Evolutionary conservation across 441 rosid species (phyloP).

Genomic region (Arabidopsis lyrata): DNA sequence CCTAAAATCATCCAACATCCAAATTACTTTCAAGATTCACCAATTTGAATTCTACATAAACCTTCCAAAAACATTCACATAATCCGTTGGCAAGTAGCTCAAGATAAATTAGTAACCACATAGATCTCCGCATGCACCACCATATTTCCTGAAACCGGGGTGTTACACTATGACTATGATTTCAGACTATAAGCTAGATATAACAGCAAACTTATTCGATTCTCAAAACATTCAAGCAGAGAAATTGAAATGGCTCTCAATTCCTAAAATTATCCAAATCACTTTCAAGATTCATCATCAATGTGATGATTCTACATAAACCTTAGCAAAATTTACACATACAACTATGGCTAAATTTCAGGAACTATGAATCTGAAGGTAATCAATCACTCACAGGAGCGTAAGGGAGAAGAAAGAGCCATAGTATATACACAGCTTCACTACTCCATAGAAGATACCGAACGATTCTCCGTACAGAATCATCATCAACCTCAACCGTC

Average conservation of each 20-base stretch:
- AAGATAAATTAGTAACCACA: too few relatives aligned
- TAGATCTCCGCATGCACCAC: too few relatives aligned
- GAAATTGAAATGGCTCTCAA: slow-evolving; percentile 21
- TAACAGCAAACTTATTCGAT: neutral
- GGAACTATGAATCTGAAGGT: neutral
- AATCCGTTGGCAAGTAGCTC: too few relatives aligned
- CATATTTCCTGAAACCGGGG: too few relatives aligned
- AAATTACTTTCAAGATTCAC: too few relatives aligned
- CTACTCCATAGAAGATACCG: slow-evolving; percentile 65
- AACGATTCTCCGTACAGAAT: slow-evolving; percentile 44
- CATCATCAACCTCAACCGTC: slow-evolving; percentile 45
- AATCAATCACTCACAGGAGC: slow-evolving; percentile 67
- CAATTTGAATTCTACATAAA: too few relatives aligned
- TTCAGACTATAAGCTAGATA: too few relatives aligned
- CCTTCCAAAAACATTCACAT: too few relatives aligned
- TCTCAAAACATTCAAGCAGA: neutral
- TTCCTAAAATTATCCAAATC: neutral
- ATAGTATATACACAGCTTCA: slow-evolving; percentile 82
- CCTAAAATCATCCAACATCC: neutral
- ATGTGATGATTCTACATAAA: neutral
- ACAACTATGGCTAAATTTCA: neutral
- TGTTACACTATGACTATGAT: too few relatives aligned
- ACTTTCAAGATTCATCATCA: neutral
- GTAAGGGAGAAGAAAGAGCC: slow-evolving; percentile 94
- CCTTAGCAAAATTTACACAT: neutral